These are phyloP conservation scores for Geotrichum klebahnii DNA, from an alignment of 1,139 yeast genomes.

Conservation along the genomic window DNA sequence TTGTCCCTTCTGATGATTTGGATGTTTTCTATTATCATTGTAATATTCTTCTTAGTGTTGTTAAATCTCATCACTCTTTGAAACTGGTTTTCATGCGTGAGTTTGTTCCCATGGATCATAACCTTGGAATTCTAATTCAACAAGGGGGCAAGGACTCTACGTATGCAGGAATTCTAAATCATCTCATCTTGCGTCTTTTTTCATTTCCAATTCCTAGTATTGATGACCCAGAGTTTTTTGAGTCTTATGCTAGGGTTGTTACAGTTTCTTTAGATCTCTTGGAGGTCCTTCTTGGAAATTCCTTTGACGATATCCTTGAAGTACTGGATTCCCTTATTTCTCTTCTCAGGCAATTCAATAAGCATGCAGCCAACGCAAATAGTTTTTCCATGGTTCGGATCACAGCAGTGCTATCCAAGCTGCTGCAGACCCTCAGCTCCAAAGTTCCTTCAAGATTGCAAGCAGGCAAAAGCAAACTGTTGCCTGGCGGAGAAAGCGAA, in stretches of 20 bases:
- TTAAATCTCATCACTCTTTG: conserved; percentile 22
- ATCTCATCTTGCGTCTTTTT: conserved; percentile 49
- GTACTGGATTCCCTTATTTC: conserved; percentile 19
- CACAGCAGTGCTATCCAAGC: conserved; percentile 23
- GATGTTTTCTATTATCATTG: conserved; percentile 24
- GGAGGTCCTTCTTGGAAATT: conserved; percentile 14
- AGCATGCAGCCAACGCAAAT: conserved; percentile 13
- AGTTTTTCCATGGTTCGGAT: conserved; percentile 23
- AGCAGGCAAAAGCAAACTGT: conserved; percentile 4
- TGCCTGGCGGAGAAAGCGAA: conserved; percentile 11
- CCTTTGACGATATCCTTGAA: conserved; percentile 21
- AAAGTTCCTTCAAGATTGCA: conserved; percentile 9
- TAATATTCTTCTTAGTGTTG: conserved; percentile 20
- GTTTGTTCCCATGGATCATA: conserved; percentile 41
- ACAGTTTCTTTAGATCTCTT: conserved; percentile 18
- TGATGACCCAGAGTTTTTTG: conserved; percentile 15
- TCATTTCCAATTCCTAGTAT: conserved; percentile 24
- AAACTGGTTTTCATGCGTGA: conserved; percentile 19
- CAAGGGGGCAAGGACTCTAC: conserved; percentile 47
- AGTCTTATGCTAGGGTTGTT: conserved; percentile 15
- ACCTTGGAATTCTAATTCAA: conserved; percentile 27
- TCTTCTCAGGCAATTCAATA: conserved; percentile 21
- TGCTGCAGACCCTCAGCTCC: conserved; percentile 17
- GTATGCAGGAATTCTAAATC: conserved; percentile 54
- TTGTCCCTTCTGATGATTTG: conserved; percentile 34